Base-by-base conservation (phyloP, 1,284 basidiomycete species). In the Cutaneotrichosporon cyanovorans region DNA sequence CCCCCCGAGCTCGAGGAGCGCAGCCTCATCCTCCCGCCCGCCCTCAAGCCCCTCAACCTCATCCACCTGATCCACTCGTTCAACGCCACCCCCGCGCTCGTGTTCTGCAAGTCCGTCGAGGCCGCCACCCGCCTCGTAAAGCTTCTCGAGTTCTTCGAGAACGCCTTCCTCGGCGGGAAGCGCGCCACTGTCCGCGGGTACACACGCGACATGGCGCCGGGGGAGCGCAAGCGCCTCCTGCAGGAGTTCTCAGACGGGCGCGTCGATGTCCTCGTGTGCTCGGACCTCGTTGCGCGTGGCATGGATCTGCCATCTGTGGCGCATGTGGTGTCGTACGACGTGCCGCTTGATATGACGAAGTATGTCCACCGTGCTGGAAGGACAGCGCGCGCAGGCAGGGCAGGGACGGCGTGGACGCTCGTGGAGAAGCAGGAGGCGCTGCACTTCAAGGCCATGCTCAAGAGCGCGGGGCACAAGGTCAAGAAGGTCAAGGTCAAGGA, bases 31-130 rank as follows among this genome's bases (percentile, higher is more conserved):
- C 84, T 84, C 49, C 79, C 84, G 37, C 74, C 89, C 0, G 76
- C 81, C 0, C 76, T 84, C 55, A 99, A 99, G 69, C 92, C 93
- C 1, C 78, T 98, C 12, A 77, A 88, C 51, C 79, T 99, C 37
- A 84, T 97, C 65, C 78, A 95, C 61, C 81, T 99, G 32, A 75
- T 96, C 3, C 83, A 85, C 61, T 44, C 48, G 16, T 64, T 59
- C 41, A 31, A 40, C 14, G 52, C 55, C 2, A 46, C 45, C n/a
- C 59, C 58, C 5, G 86, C 85, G 0, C 76, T 99, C 19, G 84
- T 93, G 40, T 99, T 99, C 73, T 95, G 91, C 9, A 98, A 97
- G 70, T 90, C 86, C 0, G 85, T 95, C 11, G 92, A 97, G 62
- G 88, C 87, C 0, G 88, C 92, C 0, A 74, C 77, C 1, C 78